Evolutionary conservation across 148 eudicot species (phyloP).

Genomic region (Hydrangea macrophylla): DNA sequence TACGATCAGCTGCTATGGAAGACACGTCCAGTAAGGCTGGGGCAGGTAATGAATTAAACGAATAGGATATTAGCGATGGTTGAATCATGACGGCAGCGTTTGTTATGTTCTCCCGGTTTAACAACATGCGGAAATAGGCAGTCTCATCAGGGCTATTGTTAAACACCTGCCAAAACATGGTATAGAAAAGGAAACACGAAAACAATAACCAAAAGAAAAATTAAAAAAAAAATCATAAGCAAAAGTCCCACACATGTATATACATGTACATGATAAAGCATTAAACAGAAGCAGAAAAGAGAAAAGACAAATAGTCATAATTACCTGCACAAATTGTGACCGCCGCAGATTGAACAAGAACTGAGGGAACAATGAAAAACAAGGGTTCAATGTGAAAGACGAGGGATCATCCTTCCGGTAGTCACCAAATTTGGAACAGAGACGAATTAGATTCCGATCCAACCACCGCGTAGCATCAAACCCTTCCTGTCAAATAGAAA

Average conservation of each 20-base stretch:
- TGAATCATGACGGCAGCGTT: conserved; percentile 95
- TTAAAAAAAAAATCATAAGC: no score
- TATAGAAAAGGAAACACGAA: not conserved
- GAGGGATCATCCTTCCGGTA: conserved; percentile 90
- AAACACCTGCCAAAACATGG: conserved; percentile 82
- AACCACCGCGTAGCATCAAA: no score
- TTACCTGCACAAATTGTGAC: conserved; percentile 94
- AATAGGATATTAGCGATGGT: conserved; percentile 85
- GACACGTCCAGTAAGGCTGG: conserved; percentile 88
- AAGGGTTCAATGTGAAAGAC: conserved; percentile 79
- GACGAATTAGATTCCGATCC: conserved; percentile 80
- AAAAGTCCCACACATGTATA: conserved; percentile 67
- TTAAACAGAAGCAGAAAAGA: no score
- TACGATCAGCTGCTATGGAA: conserved; percentile 71
- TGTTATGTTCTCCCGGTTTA: conserved; percentile 77
- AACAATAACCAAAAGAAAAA: not conserved
- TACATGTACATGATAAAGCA: no score
- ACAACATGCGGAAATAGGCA: conserved; percentile 85
- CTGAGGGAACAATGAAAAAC: conserved; percentile 89
- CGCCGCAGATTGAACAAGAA: conserved; percentile 86
- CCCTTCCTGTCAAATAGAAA: conserved; percentile 56
- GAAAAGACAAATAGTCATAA: no score
- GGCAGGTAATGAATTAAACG: conserved; percentile 73
- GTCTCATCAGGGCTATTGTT: conserved; percentile 99
- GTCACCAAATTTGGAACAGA: conserved; percentile 89